Percentiles rank a stretch among this genome's conserved stretches.
Conservation (phyloP, 1,284 basidiomycete genomes). For the Exsudoporus floridanus region DNA sequence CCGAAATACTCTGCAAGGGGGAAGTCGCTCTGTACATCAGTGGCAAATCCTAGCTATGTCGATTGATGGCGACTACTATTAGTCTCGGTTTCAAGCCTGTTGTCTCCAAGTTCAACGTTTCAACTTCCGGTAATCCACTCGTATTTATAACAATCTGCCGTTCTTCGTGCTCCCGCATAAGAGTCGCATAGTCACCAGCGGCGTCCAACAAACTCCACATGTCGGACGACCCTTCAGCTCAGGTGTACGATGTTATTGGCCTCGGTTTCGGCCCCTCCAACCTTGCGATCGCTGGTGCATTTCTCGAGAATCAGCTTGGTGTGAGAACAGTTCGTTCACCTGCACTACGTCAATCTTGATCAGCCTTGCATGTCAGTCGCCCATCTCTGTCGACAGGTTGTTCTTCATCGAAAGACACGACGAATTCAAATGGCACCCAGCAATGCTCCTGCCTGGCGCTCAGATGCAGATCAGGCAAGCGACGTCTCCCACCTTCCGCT, state of each 20-base stretch:
- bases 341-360: neutral
- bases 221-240: neutral
- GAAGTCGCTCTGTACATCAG: neutral
- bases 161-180: neutral
- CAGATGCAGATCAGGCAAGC: conserved; percentile 59
- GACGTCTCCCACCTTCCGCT: neutral
- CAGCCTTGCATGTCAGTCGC: conserved; percentile 15
- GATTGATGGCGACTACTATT: neutral
- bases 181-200: neutral
- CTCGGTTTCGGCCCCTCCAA: conserved; percentile 63
- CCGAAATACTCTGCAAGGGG: neutral
- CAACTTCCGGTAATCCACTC: neutral
- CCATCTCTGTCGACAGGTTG: conserved; percentile 37
- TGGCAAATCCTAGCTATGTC: neutral
- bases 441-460: conserved; percentile 56
- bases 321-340: conserved; percentile 7
- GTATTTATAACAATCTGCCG: neutral
- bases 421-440: conserved; percentile 56
- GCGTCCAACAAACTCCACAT: conserved; percentile 1
- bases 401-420: conserved; percentile 54
- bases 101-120: no score
- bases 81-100: no score
- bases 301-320: conserved; percentile 40
- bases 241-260: conserved; percentile 50
- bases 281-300: conserved; percentile 55